Evolutionary conservation across 163 green algal genomes (phyloP).

Genomic region (Scenedesmus sp.): DNA sequence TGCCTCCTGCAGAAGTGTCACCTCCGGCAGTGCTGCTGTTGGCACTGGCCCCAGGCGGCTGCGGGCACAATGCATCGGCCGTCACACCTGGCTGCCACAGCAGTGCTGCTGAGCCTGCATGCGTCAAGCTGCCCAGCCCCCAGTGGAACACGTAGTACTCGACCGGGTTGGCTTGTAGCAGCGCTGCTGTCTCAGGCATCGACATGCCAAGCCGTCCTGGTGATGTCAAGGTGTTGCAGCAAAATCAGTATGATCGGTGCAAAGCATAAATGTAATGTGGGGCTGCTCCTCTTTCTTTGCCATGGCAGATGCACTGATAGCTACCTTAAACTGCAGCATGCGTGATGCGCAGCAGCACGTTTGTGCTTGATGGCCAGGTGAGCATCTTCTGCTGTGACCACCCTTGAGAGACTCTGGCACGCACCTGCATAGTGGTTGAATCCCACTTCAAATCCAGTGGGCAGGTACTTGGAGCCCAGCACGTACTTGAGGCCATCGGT

Average conservation of each 20-base stretch:
- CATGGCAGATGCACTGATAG: no score
- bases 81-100: background rate
- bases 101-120: background rate
- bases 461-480: slow-evolving; percentile 26
- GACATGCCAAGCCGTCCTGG: slow-evolving; percentile 24
- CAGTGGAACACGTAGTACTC: slow-evolving; percentile 41
- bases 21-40: background rate
- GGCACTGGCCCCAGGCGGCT: background rate
- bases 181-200: slow-evolving; percentile 28
- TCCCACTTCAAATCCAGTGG: slow-evolving; percentile 29
- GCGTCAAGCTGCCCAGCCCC: slow-evolving; percentile 12
- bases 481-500: slow-evolving; percentile 40
- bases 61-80: background rate
- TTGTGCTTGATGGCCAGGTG: background rate
- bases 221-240: background rate
- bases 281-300: no score
- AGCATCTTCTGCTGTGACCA: background rate
- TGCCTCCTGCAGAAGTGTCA: background rate
- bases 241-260: no score
- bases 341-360: background rate
- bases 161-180: background rate
- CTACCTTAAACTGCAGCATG: background rate
- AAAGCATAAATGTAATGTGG: no score
- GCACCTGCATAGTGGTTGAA: slow-evolving; percentile 46
- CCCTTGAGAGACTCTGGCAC: background rate